phyloP scores from a whole-genome alignment of 345 rosid species.

The Salix dunnii region DNA sequence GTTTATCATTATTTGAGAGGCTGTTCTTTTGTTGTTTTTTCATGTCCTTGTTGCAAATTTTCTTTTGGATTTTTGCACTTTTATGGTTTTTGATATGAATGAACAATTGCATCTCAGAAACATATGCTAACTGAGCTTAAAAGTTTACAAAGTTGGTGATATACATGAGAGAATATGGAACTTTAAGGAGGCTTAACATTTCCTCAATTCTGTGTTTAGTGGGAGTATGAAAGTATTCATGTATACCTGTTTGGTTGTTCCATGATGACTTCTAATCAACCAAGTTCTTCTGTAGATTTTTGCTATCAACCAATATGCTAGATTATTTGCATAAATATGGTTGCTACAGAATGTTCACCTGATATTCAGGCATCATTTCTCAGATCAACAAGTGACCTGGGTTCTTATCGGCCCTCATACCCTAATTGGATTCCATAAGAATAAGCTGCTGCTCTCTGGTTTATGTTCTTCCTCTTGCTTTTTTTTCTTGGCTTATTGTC shows the following conservation, averaged over 20 bases:
- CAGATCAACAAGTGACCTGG: not conserved
- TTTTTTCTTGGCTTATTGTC: not conserved
- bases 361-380: not conserved
- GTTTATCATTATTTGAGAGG: not conserved
- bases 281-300: too few species aligned
- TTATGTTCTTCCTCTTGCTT: not conserved
- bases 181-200: conserved; percentile 6
- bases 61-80: not conserved
- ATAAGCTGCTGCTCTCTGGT: not conserved
- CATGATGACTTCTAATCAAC: too few species aligned
- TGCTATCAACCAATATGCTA: not conserved
- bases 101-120: not conserved
- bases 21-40: not conserved
- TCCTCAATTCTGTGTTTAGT: not conserved
- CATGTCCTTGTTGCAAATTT: not conserved
- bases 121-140: not conserved
- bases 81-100: not conserved
- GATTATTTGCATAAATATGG: not conserved
- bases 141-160: not conserved
- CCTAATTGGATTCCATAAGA: not conserved
- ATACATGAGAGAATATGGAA: not conserved
- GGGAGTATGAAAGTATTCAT: not conserved
- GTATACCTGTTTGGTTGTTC: not conserved
- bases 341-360: not conserved
- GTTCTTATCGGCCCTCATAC: not conserved